phyloP scores from a whole-genome alignment of 2,329 filamentous ascomycete genomes.

The Cercospora zeae-maydis region DNA sequence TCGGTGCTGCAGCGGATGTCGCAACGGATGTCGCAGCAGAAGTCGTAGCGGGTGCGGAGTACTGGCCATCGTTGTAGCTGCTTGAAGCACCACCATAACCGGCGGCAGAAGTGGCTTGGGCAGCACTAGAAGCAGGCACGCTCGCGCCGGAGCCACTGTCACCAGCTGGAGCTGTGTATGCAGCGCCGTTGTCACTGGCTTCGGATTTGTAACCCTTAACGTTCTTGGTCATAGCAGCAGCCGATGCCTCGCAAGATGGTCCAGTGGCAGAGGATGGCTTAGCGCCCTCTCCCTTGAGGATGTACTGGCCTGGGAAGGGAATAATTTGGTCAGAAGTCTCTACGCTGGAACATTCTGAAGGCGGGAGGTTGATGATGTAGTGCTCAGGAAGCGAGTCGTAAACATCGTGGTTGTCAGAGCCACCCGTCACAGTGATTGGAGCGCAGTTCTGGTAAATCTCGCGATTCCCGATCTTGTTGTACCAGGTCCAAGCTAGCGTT shows the following conservation, averaged over 20 bases:
- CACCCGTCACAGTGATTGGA: slow-evolving; percentile 59
- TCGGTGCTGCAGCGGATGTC: neutral
- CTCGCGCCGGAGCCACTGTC: neutral
- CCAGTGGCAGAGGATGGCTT: slow-evolving; percentile 15
- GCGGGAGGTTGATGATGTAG: slow-evolving; percentile 63
- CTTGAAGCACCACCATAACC: slow-evolving; percentile 7
- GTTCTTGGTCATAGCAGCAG: slow-evolving; percentile 14
- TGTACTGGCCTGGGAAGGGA: slow-evolving; percentile 55
- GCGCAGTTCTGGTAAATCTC: slow-evolving; percentile 96
- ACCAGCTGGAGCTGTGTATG: slow-evolving; percentile 5
- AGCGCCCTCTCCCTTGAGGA: neutral
- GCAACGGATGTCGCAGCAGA: slow-evolving; percentile 7
- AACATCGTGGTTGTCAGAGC: slow-evolving; percentile 44
- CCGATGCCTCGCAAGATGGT: slow-evolving; percentile 21
- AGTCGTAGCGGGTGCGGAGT: neutral
- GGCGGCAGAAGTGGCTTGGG: slow-evolving; percentile 16
- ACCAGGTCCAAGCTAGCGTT: slow-evolving; percentile 82
- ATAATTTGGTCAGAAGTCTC: slow-evolving; percentile 56
- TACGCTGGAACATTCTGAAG: slow-evolving; percentile 51
- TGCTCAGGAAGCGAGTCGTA: slow-evolving; percentile 64
- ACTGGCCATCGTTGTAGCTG: slow-evolving; percentile 1
- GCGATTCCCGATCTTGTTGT: slow-evolving; percentile 81
- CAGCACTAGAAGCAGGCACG: slow-evolving; percentile 10
- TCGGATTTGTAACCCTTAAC: slow-evolving; percentile 12
- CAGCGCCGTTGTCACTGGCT: neutral